Conservation (phyloP, 1,284 basidiomycete species). For the Ganoderma meredithae region DNA sequence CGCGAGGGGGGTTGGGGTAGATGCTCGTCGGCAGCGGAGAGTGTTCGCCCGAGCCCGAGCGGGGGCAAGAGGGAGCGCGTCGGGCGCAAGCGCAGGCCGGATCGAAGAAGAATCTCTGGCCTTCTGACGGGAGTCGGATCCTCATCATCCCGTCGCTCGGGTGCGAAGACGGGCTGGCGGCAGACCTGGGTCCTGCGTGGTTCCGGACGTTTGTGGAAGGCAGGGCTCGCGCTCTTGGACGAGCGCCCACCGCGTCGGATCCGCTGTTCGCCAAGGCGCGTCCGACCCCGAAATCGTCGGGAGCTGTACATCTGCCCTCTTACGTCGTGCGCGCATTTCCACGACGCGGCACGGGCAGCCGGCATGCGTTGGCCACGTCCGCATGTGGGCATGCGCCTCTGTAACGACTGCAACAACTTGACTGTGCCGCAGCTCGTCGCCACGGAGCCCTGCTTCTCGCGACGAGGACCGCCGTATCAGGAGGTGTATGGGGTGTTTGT, state of each 20-base stretch:
- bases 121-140: constrained; percentile 3
- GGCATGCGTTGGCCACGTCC: not conserved
- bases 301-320: not conserved
- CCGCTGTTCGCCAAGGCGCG: not conserved
- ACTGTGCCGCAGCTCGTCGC: not conserved
- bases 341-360: not conserved
- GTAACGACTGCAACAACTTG: not conserved
- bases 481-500: not conserved
- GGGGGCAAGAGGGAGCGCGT: not conserved
- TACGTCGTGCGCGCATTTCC: not conserved
- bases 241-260: not conserved
- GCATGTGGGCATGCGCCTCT: not conserved
- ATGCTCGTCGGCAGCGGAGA: not conserved
- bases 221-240: not conserved
- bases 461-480: not conserved
- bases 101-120: not conserved
- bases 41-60: not conserved
- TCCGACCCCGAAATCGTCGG: constrained; percentile 2
- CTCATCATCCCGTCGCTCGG: not conserved
- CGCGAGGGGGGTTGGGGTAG: not conserved
- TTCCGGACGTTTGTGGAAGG: constrained; percentile 3
- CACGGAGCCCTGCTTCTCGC: not conserved
- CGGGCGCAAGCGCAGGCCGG: not conserved
- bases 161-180: not conserved
- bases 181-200: not conserved